Conservation (phyloP, 225 moss, liverwort and hornwort species). For the Thuidium tamariscinum region DNA sequence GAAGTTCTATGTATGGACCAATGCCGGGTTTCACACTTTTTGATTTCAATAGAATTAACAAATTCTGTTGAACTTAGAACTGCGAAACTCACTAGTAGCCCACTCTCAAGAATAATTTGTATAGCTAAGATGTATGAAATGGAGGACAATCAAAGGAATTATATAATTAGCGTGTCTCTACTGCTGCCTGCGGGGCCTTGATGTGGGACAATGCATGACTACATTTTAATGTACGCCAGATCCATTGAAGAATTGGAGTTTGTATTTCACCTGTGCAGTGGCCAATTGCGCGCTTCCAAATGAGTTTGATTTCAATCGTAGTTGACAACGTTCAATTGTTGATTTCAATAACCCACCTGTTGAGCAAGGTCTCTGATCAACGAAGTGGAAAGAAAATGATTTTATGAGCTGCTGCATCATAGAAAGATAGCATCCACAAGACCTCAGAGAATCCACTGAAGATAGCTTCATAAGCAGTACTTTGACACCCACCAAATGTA, state of each 20-base stretch:
- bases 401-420: background rate
- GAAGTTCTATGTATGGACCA: background rate
- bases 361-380: background rate
- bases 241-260: background rate
- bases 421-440: no score
- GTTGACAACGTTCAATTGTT: background rate
- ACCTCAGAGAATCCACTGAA: background rate
- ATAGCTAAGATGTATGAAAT: background rate
- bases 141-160: background rate
- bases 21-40: background rate
- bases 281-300: no score
- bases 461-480: background rate
- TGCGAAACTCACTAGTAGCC: background rate
- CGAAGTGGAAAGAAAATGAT: no score
- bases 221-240: no score
- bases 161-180: no score
- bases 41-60: background rate
- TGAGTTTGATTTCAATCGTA: background rate
- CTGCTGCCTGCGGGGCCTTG: background rate
- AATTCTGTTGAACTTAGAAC: background rate
- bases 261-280: no score
- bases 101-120: background rate
- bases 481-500: background rate
- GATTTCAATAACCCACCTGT: no score
- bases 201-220: background rate